A percentile compares a stretch with the other conserved stretches of the same genome.
Conservation (phyloP, 169 alveolate species). For the Perkinsus chesapeaki region DNA sequence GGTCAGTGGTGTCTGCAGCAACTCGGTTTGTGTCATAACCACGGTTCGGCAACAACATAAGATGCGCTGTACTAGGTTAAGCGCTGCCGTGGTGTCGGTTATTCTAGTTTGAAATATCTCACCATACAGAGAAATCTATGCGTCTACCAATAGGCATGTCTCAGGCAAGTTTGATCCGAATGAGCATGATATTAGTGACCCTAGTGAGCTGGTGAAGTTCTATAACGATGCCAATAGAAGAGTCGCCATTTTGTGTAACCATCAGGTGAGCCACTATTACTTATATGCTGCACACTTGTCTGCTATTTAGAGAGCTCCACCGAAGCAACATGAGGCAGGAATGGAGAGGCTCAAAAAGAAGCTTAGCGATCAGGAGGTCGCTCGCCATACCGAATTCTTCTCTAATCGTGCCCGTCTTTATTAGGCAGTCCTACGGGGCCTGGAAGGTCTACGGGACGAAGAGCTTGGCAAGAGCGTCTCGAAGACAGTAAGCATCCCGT, state of each 20-base stretch:
- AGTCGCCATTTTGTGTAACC: conserved; percentile 98
- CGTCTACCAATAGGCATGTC: neutral
- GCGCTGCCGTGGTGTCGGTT: no score
- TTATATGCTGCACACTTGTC: conserved; percentile 19
- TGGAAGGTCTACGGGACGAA: conserved; percentile 42
- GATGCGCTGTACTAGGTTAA: no score
- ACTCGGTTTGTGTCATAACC: no score
- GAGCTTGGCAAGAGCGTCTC: neutral
- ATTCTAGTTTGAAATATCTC: no score
- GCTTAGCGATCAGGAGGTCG: conserved; percentile 65
- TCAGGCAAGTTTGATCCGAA: neutral
- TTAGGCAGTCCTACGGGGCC: conserved; percentile 60
- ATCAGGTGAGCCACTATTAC: conserved; percentile 33
- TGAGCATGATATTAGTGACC: conserved; percentile 52
- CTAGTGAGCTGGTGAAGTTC: conserved; percentile 77
- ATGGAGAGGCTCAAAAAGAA: conserved; percentile 80
- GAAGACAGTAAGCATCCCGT: neutral
- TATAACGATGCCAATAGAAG: conserved; percentile 94
- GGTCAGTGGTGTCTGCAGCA: no score
- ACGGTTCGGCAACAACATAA: no score
- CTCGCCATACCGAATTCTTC: conserved; percentile 21
- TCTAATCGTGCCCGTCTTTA: conserved; percentile 60
- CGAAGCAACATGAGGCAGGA: conserved; percentile 88
- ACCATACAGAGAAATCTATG: no score
- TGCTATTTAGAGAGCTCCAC: conserved; percentile 63